Percentiles rank a stretch among this genome's conserved stretches.
These are phyloP conservation scores for Chalaropsis ovoidea DNA, from an alignment of 2,329 filamentous ascomycete genomes.

Conservation along the genomic window DNA sequence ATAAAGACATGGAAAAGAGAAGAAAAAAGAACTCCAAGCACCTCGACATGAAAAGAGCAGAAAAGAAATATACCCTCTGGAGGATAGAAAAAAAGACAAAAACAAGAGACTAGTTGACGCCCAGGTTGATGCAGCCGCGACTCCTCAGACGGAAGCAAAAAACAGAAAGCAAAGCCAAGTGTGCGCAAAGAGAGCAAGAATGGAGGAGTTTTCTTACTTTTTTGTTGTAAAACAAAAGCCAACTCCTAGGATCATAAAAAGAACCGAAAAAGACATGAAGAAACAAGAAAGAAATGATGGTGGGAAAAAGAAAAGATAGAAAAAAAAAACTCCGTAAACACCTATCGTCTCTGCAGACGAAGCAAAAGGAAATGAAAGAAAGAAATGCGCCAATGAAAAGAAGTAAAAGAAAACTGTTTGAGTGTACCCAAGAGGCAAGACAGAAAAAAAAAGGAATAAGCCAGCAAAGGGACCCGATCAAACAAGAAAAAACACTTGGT, in stretches of 20 bases:
- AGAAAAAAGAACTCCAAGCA: background rate
- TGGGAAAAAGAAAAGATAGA: background rate
- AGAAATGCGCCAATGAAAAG: background rate
- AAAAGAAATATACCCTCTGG: background rate
- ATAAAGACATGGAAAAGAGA: background rate
- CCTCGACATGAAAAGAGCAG: background rate
- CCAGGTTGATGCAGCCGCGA: background rate
- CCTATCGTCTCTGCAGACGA: conserved; percentile 11
- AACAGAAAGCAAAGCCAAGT: background rate
- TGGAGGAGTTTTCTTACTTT: conserved; percentile 1
- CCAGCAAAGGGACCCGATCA: too few species aligned
- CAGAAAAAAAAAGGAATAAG: background rate
- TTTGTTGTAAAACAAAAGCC: background rate
- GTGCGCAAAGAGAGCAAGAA: background rate
- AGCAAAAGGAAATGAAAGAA: background rate
- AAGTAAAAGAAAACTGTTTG: conserved; percentile 12
- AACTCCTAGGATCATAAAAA: background rate
- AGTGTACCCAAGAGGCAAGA: background rate
- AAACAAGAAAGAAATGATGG: background rate
- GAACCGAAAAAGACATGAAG: conserved; percentile 7
- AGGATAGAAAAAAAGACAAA: conserved; percentile 3
- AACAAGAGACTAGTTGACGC: conserved; percentile 11
- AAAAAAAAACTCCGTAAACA: conserved; percentile 12
- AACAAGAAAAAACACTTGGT: background rate
- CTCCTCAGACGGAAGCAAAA: conserved; percentile 8